These are phyloP conservation scores for Eucalyptus pauciflora DNA, from an alignment of 345 rosid genomes.

Conservation along the genomic window DNA sequence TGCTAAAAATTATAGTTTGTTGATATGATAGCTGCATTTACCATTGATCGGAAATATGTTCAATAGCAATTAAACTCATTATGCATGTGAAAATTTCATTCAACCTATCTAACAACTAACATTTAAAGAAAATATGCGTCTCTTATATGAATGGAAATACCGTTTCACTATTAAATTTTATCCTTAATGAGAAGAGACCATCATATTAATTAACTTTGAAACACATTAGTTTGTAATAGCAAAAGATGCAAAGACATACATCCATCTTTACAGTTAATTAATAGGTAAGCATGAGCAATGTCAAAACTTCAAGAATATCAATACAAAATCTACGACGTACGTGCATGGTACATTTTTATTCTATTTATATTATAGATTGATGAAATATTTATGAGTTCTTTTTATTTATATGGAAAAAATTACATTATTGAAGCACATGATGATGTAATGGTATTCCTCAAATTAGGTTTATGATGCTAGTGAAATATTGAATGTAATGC, in stretches of 20 bases:
- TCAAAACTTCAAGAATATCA: background rate
- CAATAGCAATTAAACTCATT: background rate
- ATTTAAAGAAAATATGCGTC: background rate
- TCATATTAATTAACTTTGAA: background rate
- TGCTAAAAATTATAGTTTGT: background rate
- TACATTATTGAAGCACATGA: background rate
- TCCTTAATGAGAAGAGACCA: background rate
- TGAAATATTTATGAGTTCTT: background rate
- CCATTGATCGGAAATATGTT: background rate
- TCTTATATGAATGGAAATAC: background rate
- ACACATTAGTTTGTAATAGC: background rate
- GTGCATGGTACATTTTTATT: background rate
- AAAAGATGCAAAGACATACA: background rate
- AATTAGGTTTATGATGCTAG: background rate
- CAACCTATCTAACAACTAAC: accelerated
- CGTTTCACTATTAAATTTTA: background rate
- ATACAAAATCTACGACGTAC: background rate
- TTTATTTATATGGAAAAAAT: no score
- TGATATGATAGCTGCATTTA: background rate
- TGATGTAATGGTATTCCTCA: background rate
- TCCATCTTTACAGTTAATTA: background rate
- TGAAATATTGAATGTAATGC: background rate
- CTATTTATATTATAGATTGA: background rate
- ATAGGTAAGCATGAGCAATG: background rate
- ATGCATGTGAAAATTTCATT: background rate